These are phyloP conservation scores for Fusarium avenaceum DNA, from an alignment of 2,329 filamentous ascomycete species.

Conservation along the genomic window DNA sequence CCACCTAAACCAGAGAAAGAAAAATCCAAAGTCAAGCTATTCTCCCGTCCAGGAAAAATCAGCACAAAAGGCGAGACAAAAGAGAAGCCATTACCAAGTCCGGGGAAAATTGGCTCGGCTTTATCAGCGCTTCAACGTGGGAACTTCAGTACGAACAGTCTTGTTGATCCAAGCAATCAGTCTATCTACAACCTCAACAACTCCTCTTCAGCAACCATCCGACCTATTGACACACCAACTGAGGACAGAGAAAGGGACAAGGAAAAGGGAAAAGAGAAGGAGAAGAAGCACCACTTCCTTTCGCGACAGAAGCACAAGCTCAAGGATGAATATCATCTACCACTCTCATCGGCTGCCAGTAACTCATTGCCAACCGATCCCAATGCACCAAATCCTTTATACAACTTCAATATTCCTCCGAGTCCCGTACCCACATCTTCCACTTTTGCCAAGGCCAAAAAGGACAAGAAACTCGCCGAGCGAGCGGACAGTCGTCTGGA, in stretches of 20 bases:
- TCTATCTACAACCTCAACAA: conserved; percentile 82
- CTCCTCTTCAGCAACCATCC: conserved; percentile 80
- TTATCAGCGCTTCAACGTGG: conserved; percentile 74
- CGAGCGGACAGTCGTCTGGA: conserved; percentile 67
- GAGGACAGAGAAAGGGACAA: conserved; percentile 60
- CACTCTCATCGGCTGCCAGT: conserved; percentile 80
- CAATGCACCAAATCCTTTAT: conserved; percentile 79
- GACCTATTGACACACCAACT: conserved; percentile 68
- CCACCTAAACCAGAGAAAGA: conserved; percentile 75
- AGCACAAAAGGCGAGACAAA: conserved; percentile 76
- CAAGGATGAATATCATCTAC: conserved; percentile 79
- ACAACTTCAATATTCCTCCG: conserved; percentile 81
- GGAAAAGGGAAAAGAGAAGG: conserved; percentile 72
- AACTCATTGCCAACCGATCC: conserved; percentile 83
- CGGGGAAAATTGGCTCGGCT: conserved; percentile 77
- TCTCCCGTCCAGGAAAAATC: conserved; percentile 82
- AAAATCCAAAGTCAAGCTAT: conserved; percentile 85
- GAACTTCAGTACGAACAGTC: conserved; percentile 79
- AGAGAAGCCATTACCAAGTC: conserved; percentile 78
- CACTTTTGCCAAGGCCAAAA: conserved; percentile 85
- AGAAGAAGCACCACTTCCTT: conserved; percentile 84
- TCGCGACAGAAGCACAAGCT: conserved; percentile 84
- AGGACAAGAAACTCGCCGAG: conserved; percentile 86
- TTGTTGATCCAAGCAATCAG: conserved; percentile 71
- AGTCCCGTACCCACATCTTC: conserved; percentile 75